These are phyloP conservation scores for Phyllosticta citribraziliensis DNA, from an alignment of 2,329 filamentous ascomycete species.

Conservation along the genomic window DNA sequence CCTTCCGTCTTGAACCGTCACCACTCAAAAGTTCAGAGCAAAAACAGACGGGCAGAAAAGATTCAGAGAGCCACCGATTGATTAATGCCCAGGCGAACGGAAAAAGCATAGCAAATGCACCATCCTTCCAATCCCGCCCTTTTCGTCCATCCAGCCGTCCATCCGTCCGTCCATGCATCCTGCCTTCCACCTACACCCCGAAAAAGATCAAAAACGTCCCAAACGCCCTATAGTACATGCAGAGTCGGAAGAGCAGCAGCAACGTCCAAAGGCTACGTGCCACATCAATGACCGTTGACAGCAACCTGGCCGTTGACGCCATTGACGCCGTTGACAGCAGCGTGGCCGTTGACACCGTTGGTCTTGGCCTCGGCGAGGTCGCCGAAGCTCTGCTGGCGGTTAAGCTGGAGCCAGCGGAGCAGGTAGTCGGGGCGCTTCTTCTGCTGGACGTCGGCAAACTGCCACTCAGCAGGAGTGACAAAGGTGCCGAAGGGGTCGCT, in stretches of 20 bases:
- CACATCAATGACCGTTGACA: not conserved
- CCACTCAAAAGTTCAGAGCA: no score
- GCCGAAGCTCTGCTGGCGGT: slow-evolving; percentile 9
- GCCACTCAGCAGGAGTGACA: slow-evolving; percentile 2
- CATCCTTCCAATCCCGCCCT: not conserved
- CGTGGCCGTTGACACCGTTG: not conserved
- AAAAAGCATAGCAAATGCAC: no score
- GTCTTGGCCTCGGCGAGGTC: slow-evolving; percentile 2
- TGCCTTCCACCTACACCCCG: not conserved
- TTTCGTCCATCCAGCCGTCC: not conserved
- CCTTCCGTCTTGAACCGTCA: not conserved
- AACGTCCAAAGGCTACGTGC: not conserved
- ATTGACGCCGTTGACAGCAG: not conserved
- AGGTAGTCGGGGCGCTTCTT: slow-evolving; percentile 7
- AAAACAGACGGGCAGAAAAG: no score
- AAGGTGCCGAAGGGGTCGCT: slow-evolving; percentile 9
- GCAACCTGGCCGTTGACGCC: slow-evolving; percentile 3
- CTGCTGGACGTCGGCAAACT: slow-evolving; percentile 6
- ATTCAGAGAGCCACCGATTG: no score
- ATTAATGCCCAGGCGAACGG: no score
- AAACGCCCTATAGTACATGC: not conserved
- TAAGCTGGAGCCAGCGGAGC: slow-evolving; percentile 10
- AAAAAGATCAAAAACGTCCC: not conserved
- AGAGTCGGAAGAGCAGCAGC: not conserved
- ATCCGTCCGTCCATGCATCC: not conserved